phyloP scores from a whole-genome alignment of 2,329 filamentous ascomycete genomes.

The Neopestalotiopsis sp. region DNA sequence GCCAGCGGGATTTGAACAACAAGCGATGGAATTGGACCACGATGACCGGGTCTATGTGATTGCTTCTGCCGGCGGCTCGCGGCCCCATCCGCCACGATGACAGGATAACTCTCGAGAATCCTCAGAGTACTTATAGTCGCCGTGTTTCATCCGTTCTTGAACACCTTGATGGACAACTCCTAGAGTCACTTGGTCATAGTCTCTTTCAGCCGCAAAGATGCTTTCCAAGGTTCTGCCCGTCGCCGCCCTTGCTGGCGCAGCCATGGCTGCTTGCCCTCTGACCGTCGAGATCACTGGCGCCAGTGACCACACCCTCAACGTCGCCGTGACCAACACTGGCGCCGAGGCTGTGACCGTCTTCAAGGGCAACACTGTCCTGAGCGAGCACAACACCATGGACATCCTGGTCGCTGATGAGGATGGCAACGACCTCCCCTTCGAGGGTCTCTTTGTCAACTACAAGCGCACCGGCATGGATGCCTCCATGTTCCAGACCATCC shows the following conservation, averaged over 20 bases:
- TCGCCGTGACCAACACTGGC: constrained; percentile 17
- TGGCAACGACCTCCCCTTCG: constrained; percentile 14
- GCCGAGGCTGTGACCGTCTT: constrained; percentile 16
- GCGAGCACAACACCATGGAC: constrained; percentile 14
- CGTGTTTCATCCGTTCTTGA: constrained; percentile 6
- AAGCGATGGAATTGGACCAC: neutral
- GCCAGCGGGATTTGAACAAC: neutral
- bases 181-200: neutral
- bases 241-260: constrained; percentile 14
- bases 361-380: constrained; percentile 18
- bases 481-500: constrained; percentile 16
- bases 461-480: constrained; percentile 10
- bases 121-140: constrained; percentile 13
- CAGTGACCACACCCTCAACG: neutral
- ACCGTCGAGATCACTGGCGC: constrained; percentile 14
- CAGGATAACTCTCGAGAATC: neutral
- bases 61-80: neutral
- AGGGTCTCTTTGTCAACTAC: constrained; percentile 17
- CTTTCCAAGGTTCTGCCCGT: constrained; percentile 12
- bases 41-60: neutral
- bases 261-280: constrained; percentile 16
- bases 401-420: constrained; percentile 10
- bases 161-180: constrained; percentile 7
- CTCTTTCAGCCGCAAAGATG: constrained; percentile 1
- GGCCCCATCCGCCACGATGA: neutral